These are phyloP conservation scores for Lactifluus hygrophoroides DNA, from an alignment of 768 basidiomycete genomes.

Conservation along the genomic window DNA sequence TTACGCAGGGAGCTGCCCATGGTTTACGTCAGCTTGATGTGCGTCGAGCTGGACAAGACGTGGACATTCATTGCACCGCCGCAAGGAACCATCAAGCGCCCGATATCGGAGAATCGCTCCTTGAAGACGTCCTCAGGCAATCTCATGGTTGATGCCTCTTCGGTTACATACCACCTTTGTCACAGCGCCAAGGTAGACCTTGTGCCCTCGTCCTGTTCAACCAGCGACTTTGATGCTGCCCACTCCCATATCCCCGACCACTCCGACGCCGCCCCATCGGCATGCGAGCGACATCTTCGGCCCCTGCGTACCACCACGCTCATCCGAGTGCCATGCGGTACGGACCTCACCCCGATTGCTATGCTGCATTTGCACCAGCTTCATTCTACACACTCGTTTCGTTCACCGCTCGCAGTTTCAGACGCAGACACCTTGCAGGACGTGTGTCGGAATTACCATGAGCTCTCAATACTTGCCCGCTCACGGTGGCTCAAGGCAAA, in stretches of 20 bases:
- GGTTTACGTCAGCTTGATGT: slow-evolving; percentile 52
- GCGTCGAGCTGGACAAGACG: slow-evolving; percentile 48
- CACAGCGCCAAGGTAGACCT: slow-evolving; percentile 3
- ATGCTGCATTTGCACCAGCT: slow-evolving; percentile 61
- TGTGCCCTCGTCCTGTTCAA: not conserved
- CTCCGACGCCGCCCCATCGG: slow-evolving; percentile 27
- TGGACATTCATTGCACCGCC: slow-evolving; percentile 47
- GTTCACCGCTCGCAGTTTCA: slow-evolving; percentile 30
- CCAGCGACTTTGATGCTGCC: slow-evolving; percentile 23
- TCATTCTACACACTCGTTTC: slow-evolving; percentile 36
- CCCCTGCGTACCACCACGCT: slow-evolving; percentile 53
- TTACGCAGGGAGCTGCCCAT: slow-evolving; percentile 37
- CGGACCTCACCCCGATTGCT: slow-evolving; percentile 34
- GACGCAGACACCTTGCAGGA: slow-evolving; percentile 38
- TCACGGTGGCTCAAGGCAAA: slow-evolving; percentile 39
- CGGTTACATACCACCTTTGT: slow-evolving; percentile 14
- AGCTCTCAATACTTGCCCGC: slow-evolving; percentile 53
- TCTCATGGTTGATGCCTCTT: slow-evolving; percentile 37
- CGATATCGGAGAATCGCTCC: slow-evolving; percentile 25
- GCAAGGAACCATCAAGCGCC: slow-evolving; percentile 19
- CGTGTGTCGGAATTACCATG: slow-evolving; percentile 60
- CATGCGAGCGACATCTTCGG: slow-evolving; percentile 31
- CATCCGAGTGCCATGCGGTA: slow-evolving; percentile 43
- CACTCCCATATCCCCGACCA: slow-evolving; percentile 30
- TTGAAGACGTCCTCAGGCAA: slow-evolving; percentile 28